phyloP scores from a whole-genome alignment of 2,329 filamentous ascomycete species.

The Pseudohalonectria lignicola region DNA sequence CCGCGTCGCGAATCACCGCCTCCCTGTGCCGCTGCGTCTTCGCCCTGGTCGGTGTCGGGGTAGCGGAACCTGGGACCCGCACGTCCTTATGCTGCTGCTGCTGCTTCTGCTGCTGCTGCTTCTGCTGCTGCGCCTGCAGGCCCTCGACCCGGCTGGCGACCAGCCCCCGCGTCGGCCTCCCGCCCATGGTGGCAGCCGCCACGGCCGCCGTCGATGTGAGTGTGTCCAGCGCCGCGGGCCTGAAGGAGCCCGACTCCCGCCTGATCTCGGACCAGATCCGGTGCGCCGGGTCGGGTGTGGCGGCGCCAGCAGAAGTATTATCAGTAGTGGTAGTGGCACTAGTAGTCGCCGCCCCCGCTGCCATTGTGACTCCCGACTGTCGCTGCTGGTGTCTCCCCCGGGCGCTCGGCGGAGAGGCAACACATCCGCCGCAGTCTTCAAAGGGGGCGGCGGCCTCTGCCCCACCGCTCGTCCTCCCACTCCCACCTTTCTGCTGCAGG shows the following conservation, averaged over 20 bases:
- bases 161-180: neutral
- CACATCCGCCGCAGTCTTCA: too few relatives aligned
- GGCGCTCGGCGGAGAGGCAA: too few relatives aligned
- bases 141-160: conserved; percentile 3
- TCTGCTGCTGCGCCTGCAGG: conserved; percentile 1
- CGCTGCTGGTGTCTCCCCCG: too few relatives aligned
- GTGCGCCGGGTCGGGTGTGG: conserved; percentile 5
- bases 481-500: conserved; percentile 4
- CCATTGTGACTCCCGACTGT: too few relatives aligned
- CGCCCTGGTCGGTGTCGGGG: neutral
- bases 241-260: conserved; percentile 8
- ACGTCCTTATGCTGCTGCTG: neutral
- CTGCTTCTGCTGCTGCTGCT: neutral
- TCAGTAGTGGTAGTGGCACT: too few relatives aligned
- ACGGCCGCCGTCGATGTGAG: too few relatives aligned
- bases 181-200: neutral
- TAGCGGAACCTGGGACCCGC: too few relatives aligned
- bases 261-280: conserved; percentile 10
- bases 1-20: conserved; percentile 4
- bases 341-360: too few relatives aligned
- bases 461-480: too few relatives aligned
- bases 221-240: too few relatives aligned
- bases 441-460: too few relatives aligned
- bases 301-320: too few relatives aligned
- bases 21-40: conserved; percentile 6